These are phyloP conservation scores for Lactuca saligna DNA, from an alignment of 129 eudicot species.

Conservation along the genomic window DNA sequence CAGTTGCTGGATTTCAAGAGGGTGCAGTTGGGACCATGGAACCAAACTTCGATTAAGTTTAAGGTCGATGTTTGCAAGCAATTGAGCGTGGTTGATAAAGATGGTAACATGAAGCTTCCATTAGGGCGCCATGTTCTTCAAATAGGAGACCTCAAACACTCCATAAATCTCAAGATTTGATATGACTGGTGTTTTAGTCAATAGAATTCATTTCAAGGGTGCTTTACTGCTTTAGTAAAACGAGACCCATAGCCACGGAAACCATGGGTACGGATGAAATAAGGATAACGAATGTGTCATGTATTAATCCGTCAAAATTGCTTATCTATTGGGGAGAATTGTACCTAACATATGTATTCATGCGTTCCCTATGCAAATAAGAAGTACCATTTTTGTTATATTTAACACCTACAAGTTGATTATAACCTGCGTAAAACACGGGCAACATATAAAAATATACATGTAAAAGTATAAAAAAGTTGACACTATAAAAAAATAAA, in stretches of 20 bases:
- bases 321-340: background rate
- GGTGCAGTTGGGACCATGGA: background rate
- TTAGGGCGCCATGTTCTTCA: background rate
- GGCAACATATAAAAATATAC: no score
- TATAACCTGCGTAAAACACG: no score
- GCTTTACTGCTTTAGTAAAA: constrained; percentile 3
- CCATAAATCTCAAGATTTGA: background rate
- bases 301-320: background rate
- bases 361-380: background rate
- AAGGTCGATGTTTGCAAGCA: background rate
- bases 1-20: background rate
- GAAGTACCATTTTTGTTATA: background rate
- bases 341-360: constrained; percentile 6
- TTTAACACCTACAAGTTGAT: no score
- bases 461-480: no score
- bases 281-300: constrained; percentile 3
- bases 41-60: background rate
- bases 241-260: constrained; percentile 9
- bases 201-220: constrained; percentile 2
- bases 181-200: constrained; percentile 1
- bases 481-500: no score
- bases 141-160: background rate
- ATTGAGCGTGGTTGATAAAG: background rate
- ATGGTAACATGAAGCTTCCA: background rate
- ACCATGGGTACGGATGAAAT: background rate